Evolutionary conservation across 148 eudicot genomes (phyloP), one percentile per base, ranked within the genome.

Genomic region (Rhododendron henanense): DNA sequence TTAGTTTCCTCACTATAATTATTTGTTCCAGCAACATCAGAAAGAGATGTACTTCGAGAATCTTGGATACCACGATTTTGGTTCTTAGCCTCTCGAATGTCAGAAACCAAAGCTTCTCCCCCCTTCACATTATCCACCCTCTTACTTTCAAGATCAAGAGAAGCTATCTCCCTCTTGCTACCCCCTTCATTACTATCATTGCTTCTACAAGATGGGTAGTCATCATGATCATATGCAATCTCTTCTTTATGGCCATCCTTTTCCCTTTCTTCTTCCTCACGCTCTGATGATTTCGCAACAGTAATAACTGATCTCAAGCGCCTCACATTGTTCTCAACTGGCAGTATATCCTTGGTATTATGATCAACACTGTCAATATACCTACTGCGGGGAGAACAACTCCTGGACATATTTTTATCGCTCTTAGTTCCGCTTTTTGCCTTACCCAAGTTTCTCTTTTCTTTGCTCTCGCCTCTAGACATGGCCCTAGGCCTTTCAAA

Each of bases 281-380:
- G 71, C 69, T 91, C 92, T 2, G 33, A 50, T 45, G 82, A 88
- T 78, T 84, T 88, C 13, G 79, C 83, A 83, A 91, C 91, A 80
- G 90, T 89, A 83, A 96, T 92, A 87, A 96, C 92, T 19, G 98
- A 96, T 84, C 88, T 96, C 89, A 96, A 86, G 79, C 98, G 92
- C 90, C 90, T 92, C 7, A 92, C 85, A 76, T 77, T 79, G 87
- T 80, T 88, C 83, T 87, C 92, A 81, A 51, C 85, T 5, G 81
- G 75, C 69, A 86, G 78, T 76, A 85, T 83, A 85, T 86, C 91
- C 79, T 88, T 86, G 81, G 78, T 89, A 75, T 4, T 80, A 88
- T 74, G 73, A 84, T 55, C 83, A 87, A 47, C 85, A 79, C 83
- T 39, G 55, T 89, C 88, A 31, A 87, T 83, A 88, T 35, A 85